A percentile compares a stretch with the other conserved stretches of the same genome.
These are phyloP conservation scores for Monosporascus cannonballus DNA, from an alignment of 2,329 filamentous ascomycete species.

Conservation along the genomic window DNA sequence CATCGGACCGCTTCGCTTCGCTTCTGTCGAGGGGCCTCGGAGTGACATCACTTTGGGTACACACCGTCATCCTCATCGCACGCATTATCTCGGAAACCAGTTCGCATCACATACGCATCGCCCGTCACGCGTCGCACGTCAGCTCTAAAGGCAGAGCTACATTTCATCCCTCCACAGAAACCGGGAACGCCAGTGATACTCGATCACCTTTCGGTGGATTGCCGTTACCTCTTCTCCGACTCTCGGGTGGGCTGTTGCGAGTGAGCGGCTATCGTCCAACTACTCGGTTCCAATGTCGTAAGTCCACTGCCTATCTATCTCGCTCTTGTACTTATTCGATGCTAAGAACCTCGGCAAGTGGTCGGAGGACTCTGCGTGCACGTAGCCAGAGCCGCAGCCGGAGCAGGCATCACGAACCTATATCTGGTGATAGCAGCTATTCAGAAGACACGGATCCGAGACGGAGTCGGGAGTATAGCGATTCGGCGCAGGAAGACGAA, in stretches of 20 bases:
- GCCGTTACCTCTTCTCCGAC: slow-evolving; percentile 37
- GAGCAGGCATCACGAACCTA: slow-evolving; percentile 22
- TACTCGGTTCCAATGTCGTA: slow-evolving; percentile 37
- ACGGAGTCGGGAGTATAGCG: slow-evolving; percentile 25
- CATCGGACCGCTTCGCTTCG: background rate
- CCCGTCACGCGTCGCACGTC: slow-evolving; percentile 3
- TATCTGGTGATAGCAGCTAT: slow-evolving; percentile 28
- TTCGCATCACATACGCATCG: background rate
- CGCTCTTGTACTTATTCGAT: too few species aligned
- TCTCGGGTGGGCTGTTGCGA: slow-evolving; percentile 39
- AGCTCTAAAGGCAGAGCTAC: slow-evolving; percentile 4
- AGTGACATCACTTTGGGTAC: background rate
- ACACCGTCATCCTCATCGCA: background rate
- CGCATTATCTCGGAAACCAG: background rate
- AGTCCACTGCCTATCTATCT: slow-evolving; percentile 19
- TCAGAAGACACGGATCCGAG: slow-evolving; percentile 33
- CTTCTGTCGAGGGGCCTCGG: too few species aligned
- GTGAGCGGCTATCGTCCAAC: slow-evolving; percentile 33
- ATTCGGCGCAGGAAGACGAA: slow-evolving; percentile 24
- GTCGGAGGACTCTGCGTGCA: background rate
- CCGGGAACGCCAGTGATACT: slow-evolving; percentile 7
- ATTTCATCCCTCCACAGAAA: slow-evolving; percentile 10
- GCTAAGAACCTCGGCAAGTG: background rate
- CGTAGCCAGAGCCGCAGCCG: slow-evolving; percentile 6
- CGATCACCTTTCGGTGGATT: slow-evolving; percentile 5